Evolutionary conservation across 176 grass and related monocot species (phyloP).

Genomic region (Musa beccarii): DNA sequence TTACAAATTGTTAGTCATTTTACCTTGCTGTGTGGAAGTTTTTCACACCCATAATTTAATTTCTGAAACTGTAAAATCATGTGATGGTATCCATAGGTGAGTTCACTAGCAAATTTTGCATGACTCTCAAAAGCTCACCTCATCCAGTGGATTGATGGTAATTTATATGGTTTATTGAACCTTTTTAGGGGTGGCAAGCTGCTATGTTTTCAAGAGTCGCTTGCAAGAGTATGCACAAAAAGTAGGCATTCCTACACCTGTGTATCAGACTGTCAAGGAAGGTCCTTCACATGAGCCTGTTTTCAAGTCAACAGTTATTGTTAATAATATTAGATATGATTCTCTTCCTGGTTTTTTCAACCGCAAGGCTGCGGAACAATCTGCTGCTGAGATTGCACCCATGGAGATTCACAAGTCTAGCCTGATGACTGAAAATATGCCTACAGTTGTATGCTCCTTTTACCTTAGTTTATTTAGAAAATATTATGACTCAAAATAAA

Average conservation of each 20-base stretch:
- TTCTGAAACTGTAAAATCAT: background rate
- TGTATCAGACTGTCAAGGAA: slow-evolving; percentile 75
- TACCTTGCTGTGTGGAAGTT: background rate
- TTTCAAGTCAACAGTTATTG: slow-evolving; percentile 68
- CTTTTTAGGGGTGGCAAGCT: slow-evolving; percentile 60
- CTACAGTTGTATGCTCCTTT: slow-evolving; percentile 29
- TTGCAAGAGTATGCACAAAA: slow-evolving; percentile 79
- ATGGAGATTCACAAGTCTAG: slow-evolving; percentile 45
- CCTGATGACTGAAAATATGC: slow-evolving; percentile 29
- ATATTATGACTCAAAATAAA: background rate
- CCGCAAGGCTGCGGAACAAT: slow-evolving; percentile 75
- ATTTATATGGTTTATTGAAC: background rate
- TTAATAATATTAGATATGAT: slow-evolving; percentile 56
- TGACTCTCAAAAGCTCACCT: background rate
- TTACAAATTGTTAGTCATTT: background rate
- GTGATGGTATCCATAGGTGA: background rate
- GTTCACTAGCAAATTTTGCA: background rate
- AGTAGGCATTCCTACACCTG: slow-evolving; percentile 51
- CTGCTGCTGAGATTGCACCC: slow-evolving; percentile 71
- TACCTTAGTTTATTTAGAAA: background rate
- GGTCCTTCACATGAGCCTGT: slow-evolving; percentile 81
- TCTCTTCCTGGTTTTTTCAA: slow-evolving; percentile 78
- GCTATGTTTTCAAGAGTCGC: slow-evolving; percentile 91
- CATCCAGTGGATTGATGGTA: background rate
- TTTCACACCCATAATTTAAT: background rate